Conservation (phyloP, 1,284 basidiomycete genomes). For the Trametes versicolor region DNA sequence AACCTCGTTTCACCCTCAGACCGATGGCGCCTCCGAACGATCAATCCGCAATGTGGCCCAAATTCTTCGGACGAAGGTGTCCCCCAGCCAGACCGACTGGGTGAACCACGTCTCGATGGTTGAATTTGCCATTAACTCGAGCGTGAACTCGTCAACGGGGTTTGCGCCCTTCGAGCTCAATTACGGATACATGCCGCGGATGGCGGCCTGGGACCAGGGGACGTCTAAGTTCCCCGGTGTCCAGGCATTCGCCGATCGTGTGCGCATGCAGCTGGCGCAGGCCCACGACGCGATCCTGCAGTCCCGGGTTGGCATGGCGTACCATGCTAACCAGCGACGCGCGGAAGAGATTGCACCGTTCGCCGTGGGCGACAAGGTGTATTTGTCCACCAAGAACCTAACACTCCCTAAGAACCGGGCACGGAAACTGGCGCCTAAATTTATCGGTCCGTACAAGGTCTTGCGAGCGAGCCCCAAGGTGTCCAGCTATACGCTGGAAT, state of each 20-base stretch:
- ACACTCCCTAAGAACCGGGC: conserved; percentile 45
- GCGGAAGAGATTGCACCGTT: conserved; percentile 24
- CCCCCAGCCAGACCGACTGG: conserved; percentile 49
- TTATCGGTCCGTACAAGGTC: conserved; percentile 46
- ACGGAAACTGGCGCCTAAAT: conserved; percentile 45
- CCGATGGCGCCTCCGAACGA: conserved; percentile 5
- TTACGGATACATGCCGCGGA: conserved; percentile 44
- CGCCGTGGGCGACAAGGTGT: conserved; percentile 35
- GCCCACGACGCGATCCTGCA: conserved; percentile 44
- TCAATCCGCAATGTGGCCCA: conserved; percentile 45
- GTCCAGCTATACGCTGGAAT: conserved; percentile 41
- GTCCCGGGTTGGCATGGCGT: conserved; percentile 35
- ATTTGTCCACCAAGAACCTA: conserved; percentile 39
- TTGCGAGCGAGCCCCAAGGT: conserved; percentile 20
- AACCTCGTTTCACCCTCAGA: conserved; percentile 44
- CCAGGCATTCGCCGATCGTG: conserved; percentile 33
- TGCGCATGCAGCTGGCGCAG: conserved; percentile 24
- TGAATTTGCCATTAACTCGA: conserved; percentile 49
- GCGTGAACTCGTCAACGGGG: conserved; percentile 42
- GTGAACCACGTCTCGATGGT: conserved; percentile 41
- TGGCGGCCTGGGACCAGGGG: conserved; percentile 34
- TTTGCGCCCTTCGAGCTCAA: conserved; percentile 51
- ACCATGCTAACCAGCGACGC: conserved; percentile 40
- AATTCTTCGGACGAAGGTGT: conserved; percentile 41
- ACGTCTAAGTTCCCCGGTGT: conserved; percentile 35